Evolutionary conservation across 257 asterid genomes (phyloP).

Genomic region (Schizonepeta tenuifolia): DNA sequence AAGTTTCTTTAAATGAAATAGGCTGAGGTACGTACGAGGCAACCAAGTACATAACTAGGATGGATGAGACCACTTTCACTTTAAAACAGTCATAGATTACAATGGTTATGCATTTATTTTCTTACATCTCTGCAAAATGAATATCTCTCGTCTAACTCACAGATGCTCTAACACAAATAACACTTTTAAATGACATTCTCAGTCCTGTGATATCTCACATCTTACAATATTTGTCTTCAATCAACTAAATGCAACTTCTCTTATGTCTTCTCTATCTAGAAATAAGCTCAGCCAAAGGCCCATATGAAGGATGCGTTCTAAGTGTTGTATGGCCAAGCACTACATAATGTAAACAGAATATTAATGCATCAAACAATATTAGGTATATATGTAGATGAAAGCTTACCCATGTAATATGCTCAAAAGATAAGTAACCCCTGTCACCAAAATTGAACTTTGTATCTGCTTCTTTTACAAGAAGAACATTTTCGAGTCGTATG

Average conservation of each 20-base stretch:
- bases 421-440: constrained; percentile 78
- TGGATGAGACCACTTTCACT: neutral
- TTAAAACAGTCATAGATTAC: neutral
- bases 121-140: neutral
- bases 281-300: neutral
- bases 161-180: neutral
- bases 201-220: too few relatives aligned
- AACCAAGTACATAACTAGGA: neutral
- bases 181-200: too few relatives aligned
- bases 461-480: constrained; percentile 75
- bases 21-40: too few relatives aligned
- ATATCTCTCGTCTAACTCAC: neutral
- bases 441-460: constrained; percentile 90
- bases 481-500: constrained; percentile 93
- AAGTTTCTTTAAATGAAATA: too few relatives aligned
- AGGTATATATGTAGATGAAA: constrained; percentile 29
- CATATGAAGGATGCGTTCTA: neutral
- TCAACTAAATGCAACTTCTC: neutral
- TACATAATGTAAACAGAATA: neutral
- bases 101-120: neutral
- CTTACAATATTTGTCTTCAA: neutral
- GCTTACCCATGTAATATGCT: constrained; percentile 93
- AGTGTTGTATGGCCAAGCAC: neutral
- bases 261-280: neutral
- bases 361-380: neutral